phyloP scores from a whole-genome alignment of 1,284 basidiomycete species.

The Puccinia novopanici region DNA sequence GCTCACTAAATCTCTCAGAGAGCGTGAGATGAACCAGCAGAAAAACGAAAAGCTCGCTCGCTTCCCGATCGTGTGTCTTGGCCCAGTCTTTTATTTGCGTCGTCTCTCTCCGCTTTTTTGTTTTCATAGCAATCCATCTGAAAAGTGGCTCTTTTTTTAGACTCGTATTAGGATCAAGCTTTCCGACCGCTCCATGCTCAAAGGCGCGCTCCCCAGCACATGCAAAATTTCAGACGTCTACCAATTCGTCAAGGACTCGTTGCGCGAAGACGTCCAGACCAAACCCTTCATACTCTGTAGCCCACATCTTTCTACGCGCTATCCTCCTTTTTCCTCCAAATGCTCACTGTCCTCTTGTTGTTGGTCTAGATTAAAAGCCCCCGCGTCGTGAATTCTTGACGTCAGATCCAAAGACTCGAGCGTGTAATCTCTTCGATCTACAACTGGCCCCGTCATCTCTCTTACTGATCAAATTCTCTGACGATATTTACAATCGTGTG shows the following conservation, averaged over 20 bases:
- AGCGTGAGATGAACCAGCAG: conserved; percentile 64
- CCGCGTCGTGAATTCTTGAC: conserved; percentile 78
- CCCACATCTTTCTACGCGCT: conserved; percentile 56
- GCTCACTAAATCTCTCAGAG: conserved; percentile 69
- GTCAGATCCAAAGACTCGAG: conserved; percentile 70
- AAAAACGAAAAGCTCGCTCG: conserved; percentile 66
- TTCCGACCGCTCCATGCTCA: conserved; percentile 76
- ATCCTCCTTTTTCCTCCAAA: neutral
- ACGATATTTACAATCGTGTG: conserved; percentile 71
- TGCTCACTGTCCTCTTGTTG: no score
- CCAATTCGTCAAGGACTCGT: conserved; percentile 73
- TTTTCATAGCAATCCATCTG: neutral
- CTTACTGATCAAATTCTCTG: conserved; percentile 73
- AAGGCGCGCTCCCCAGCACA: conserved; percentile 72
- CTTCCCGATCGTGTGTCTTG: conserved; percentile 69
- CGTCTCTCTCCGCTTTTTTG: no score
- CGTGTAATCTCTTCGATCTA: conserved; percentile 70
- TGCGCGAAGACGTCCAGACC: conserved; percentile 71
- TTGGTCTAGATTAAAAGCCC: conserved; percentile 69
- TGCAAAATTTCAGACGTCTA: conserved; percentile 78
- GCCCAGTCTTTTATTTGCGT: no score
- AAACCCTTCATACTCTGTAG: conserved; percentile 79
- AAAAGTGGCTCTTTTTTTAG: conserved; percentile 60
- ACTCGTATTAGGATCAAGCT: conserved; percentile 79
- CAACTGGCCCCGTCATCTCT: conserved; percentile 77